These are phyloP conservation scores for Eucalyptus paniculata DNA, from an alignment of 345 rosid genomes.

Conservation along the genomic window DNA sequence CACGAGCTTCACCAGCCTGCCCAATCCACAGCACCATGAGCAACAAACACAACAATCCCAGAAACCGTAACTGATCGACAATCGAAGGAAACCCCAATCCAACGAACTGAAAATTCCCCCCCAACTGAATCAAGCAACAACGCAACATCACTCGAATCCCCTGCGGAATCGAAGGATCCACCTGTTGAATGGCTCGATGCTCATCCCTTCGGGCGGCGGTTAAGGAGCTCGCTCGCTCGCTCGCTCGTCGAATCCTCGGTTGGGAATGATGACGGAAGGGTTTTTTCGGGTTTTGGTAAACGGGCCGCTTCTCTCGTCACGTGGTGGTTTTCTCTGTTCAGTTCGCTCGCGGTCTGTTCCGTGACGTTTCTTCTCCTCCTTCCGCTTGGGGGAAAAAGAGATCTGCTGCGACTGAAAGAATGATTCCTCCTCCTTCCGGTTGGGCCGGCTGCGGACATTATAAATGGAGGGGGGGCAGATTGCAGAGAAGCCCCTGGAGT, in stretches of 20 bases:
- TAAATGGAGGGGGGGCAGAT: neutral
- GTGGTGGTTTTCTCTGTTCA: neutral
- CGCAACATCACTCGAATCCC: neutral
- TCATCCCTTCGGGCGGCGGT: neutral
- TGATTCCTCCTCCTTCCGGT: neutral
- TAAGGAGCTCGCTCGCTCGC: too few relatives aligned
- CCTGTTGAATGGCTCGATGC: conserved; percentile 42
- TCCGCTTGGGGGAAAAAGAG: neutral
- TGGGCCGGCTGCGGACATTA: neutral
- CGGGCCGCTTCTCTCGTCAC: neutral
- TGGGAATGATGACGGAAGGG: neutral
- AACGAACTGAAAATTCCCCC: neutral
- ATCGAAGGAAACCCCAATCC: neutral
- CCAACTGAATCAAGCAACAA: neutral
- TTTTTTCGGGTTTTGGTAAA: neutral
- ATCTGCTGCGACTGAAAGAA: neutral
- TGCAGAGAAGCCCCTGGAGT: neutral
- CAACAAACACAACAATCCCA: neutral
- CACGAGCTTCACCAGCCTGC: conserved; percentile 64
- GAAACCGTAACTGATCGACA: neutral
- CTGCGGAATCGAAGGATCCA: neutral
- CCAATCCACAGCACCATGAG: neutral
- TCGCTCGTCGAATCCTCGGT: neutral
- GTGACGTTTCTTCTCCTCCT: neutral
- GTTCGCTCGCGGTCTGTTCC: neutral